Conservation (phyloP, 768 basidiomycete species). For the Tephrocybe sp. region DNA sequence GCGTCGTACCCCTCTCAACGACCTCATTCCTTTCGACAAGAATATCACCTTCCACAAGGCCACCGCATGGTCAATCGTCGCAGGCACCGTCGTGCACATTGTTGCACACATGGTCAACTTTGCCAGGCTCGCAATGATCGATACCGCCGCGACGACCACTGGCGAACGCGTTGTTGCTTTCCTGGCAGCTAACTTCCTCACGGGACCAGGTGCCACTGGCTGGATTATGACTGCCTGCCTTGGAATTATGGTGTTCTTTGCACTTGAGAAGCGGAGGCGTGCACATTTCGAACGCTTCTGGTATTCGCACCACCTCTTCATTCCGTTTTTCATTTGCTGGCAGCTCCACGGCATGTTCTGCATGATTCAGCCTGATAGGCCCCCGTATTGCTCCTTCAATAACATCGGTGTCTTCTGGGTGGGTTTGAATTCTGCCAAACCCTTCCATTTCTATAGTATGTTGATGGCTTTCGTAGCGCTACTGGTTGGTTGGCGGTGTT, state of each 20-base stretch:
- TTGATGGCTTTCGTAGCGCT: constrained; percentile 48
- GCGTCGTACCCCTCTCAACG: constrained; percentile 81
- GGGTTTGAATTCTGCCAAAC: constrained; percentile 22
- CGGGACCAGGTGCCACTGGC: constrained; percentile 79
- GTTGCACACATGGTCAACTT: constrained; percentile 88
- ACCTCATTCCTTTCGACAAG: constrained; percentile 91
- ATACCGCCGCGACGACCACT: constrained; percentile 49
- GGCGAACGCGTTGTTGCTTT: constrained; percentile 65
- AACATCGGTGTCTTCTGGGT: constrained; percentile 96
- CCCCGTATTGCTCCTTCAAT: constrained; percentile 84
- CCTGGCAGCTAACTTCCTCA: constrained; percentile 74
- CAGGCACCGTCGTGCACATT: constrained; percentile 73
- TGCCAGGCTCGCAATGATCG: constrained; percentile 55
- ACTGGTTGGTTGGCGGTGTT: constrained; percentile 85
- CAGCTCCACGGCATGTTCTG: constrained; percentile 97
- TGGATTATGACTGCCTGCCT: constrained; percentile 84
- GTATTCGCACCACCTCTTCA: constrained; percentile 87
- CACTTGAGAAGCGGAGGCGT: constrained; percentile 75
- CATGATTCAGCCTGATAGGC: constrained; percentile 89
- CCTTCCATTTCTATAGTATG: constrained; percentile 4
- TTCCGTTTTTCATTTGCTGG: constrained; percentile 92
- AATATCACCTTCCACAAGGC: constrained; percentile 90
- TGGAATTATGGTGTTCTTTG: constrained; percentile 80
- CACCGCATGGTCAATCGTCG: constrained; percentile 87
- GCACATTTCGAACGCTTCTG: constrained; percentile 87